These are phyloP conservation scores for Pestalotiopsis fici DNA, from an alignment of 2,329 filamentous ascomycete genomes.

Conservation along the genomic window DNA sequence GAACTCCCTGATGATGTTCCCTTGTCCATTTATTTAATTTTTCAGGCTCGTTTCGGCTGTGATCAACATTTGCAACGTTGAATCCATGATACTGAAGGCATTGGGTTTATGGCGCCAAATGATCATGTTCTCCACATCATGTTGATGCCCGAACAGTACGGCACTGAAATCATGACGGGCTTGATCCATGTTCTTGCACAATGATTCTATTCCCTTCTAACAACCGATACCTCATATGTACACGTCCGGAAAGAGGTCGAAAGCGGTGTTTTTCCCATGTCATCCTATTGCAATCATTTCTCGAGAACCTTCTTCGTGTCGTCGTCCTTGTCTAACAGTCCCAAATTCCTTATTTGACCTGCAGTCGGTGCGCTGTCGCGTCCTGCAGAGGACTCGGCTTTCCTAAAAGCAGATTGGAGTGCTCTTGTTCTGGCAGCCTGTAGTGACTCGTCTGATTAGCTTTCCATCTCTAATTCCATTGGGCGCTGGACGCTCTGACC, in stretches of 20 bases:
- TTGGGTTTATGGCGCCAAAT: neutral
- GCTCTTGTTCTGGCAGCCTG: slow-evolving; percentile 77
- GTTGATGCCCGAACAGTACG: neutral
- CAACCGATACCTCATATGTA: slow-evolving; percentile 20
- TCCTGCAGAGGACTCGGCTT: slow-evolving; percentile 72
- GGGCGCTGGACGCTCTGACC: slow-evolving; percentile 52
- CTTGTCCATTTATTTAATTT: too few relatives aligned
- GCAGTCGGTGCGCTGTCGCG: slow-evolving; percentile 81
- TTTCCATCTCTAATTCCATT: neutral
- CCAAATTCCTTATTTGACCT: slow-evolving; percentile 84
- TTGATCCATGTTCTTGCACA: slow-evolving; percentile 1
- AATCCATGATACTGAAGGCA: neutral
- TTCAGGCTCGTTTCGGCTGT: too few relatives aligned
- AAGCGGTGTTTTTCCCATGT: slow-evolving; percentile 4
- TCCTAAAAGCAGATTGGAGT: slow-evolving; percentile 83
- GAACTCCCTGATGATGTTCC: too few relatives aligned
- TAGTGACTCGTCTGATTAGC: slow-evolving; percentile 14
- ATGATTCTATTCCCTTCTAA: slow-evolving; percentile 18
- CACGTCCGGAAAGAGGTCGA: slow-evolving; percentile 15
- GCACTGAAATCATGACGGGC: neutral
- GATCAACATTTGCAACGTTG: neutral
- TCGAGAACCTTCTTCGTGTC: slow-evolving; percentile 66
- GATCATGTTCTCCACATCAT: neutral
- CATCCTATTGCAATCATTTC: slow-evolving; percentile 10
- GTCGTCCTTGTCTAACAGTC: slow-evolving; percentile 81